Evolutionary conservation across 2,329 filamentous ascomycete species (phyloP).

Genomic region (Neospermospora avenae): DNA sequence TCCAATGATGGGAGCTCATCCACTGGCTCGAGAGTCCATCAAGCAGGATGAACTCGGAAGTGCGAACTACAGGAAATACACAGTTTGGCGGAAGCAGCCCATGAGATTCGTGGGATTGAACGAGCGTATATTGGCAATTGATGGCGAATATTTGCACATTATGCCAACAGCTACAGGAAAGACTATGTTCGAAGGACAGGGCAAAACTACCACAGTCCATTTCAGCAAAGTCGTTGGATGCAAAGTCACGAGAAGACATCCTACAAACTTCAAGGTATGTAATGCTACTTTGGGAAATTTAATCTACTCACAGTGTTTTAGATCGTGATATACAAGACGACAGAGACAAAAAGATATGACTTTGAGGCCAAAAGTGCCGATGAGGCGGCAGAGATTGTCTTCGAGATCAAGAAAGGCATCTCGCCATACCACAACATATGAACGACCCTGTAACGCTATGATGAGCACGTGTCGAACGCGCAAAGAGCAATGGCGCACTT

Average conservation of each 20-base stretch:
- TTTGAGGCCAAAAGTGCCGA: constrained; percentile 72
- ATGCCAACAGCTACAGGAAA: constrained; percentile 69
- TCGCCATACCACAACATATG: constrained; percentile 51
- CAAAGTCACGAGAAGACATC: constrained; percentile 76
- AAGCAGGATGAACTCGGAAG: constrained; percentile 56
- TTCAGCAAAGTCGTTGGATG: constrained; percentile 80
- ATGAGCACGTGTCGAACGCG: neutral
- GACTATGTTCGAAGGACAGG: constrained; percentile 57
- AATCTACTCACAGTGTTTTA: constrained; percentile 54
- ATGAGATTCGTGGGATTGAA: constrained; percentile 77
- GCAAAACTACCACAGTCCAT: constrained; percentile 77
- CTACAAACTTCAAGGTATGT: constrained; percentile 72
- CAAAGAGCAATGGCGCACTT: too few relatives aligned
- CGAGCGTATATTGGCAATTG: constrained; percentile 73
- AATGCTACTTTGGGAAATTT: constrained; percentile 46
- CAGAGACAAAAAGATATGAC: constrained; percentile 78
- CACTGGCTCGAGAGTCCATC: constrained; percentile 61
- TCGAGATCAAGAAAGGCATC: constrained; percentile 73
- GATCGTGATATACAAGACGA: constrained; percentile 70
- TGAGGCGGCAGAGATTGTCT: constrained; percentile 76
- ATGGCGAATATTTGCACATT: constrained; percentile 84
- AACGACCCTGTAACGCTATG: neutral
- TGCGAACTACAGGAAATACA: constrained; percentile 70
- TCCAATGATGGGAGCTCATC: constrained; percentile 59
- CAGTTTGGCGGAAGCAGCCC: constrained; percentile 77